These are phyloP conservation scores for Cladosporium velox DNA, from an alignment of 2,329 filamentous ascomycete species.

Conservation along the genomic window DNA sequence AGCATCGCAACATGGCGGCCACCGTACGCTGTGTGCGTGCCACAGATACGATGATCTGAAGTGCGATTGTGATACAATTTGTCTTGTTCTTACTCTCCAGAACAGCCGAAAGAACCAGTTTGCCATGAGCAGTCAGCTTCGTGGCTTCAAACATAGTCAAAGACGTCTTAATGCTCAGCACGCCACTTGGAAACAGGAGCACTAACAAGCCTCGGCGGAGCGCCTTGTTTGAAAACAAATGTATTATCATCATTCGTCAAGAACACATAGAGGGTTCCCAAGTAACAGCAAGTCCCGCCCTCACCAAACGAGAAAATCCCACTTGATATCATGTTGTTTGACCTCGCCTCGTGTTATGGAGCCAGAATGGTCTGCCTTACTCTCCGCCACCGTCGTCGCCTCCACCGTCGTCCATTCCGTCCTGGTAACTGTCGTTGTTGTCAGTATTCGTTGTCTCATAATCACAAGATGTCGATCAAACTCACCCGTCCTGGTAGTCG, in stretches of 20 bases:
- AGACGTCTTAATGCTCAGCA: too few species aligned
- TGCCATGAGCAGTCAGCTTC: not conserved
- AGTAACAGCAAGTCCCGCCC: not conserved
- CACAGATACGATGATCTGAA: not conserved
- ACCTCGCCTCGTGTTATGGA: too few species aligned
- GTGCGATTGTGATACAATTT: not conserved
- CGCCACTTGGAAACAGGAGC: not conserved
- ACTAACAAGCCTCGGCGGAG: not conserved
- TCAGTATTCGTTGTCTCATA: not conserved
- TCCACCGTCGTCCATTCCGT: slow-evolving; percentile 25
- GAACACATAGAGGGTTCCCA: not conserved
- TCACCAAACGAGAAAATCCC: not conserved
- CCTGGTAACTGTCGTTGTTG: slow-evolving; percentile 32
- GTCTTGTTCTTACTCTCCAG: not conserved
- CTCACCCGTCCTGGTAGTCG: slow-evolving; percentile 53
- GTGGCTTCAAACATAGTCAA: too few species aligned
- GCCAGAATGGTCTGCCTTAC: too few species aligned
- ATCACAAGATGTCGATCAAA: slow-evolving; percentile 17
- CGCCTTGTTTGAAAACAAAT: not conserved
- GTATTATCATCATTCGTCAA: not conserved
- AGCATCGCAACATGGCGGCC: not conserved
- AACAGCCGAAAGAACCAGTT: not conserved
- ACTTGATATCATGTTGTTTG: too few species aligned
- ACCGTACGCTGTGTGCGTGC: not conserved
- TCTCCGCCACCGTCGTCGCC: too few species aligned